Evolutionary conservation across 169 alveolate species (phyloP), one percentile per base, ranked within the genome.

Genomic region (Eimeria necatrix): DNA sequence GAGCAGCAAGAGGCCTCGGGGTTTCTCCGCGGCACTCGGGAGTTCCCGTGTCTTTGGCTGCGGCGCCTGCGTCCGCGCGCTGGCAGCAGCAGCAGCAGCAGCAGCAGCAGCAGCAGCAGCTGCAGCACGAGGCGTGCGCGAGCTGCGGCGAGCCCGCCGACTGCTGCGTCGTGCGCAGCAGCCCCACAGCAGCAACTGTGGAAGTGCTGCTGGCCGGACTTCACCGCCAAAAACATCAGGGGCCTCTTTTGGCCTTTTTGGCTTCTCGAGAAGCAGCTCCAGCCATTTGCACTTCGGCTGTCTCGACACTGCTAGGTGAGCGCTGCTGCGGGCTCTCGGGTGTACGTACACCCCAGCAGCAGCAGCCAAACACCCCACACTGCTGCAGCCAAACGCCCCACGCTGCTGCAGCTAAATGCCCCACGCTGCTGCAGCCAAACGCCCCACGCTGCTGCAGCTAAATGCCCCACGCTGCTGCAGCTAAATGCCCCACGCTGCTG

Each of bases 1-100:
- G 20, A 7, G 52, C 48, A 18, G 46, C 83, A 10, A 6, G 41
- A n/a, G 74, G 18, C 52, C 59, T 32, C 59, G 46, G 53, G 24
- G 26, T 14, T 18, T 60, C 41, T 0, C 24, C 41, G 61, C 14
- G 59, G 59, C 64, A 4, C 48, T 18, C 18, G 6, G 12, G 51
- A 4, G 53, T 20, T 4, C 83, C 83, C 1, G 52, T 71, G 20
- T 41, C 51, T 71, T 24, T 68, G 46, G 41, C 12, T 24, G 12
- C 78, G 14, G 78, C 78, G 46, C 78, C 78, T 10, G 41, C 78
- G 78, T 68, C 78, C 9, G 41, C 78, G 14, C 78, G 14, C 78
- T 8, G 14, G 41, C 61, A 49, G 64, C 87, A 76, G 87, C 87
- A 76, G 87, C 87, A 76, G 87, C 87, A 76, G 61, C 32, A 76